phyloP scores from a whole-genome alignment of 2,329 filamentous ascomycete genomes.

The Pseudocercospora fijiensis region DNA sequence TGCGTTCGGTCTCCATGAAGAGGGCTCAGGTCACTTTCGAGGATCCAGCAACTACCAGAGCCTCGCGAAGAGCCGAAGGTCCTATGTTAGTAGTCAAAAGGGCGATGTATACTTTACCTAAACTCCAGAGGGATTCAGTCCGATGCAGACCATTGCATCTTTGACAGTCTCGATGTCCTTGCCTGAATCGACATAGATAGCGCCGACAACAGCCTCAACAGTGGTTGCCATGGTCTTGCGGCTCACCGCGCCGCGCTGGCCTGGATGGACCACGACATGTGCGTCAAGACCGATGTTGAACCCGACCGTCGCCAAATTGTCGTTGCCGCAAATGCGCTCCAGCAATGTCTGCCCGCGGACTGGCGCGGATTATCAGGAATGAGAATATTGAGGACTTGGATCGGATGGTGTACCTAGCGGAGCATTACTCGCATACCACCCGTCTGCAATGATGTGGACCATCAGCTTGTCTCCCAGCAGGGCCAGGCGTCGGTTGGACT shows the following conservation, averaged over 20 bases:
- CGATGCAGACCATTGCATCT: not conserved
- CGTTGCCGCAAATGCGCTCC: not conserved
- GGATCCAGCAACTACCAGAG: not conserved
- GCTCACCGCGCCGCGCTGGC: not conserved
- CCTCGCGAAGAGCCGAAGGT: not conserved
- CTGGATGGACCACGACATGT: not conserved
- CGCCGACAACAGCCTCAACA: conserved; percentile 2
- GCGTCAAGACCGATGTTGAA: not conserved
- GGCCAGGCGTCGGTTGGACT: conserved; percentile 24
- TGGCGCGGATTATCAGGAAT: not conserved
- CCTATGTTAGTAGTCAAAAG: not conserved
- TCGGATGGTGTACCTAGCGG: conserved; percentile 11
- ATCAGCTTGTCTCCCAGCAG: conserved; percentile 23
- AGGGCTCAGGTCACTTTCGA: not conserved
- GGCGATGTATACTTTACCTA: not conserved
- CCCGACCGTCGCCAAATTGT: not conserved
- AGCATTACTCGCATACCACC: conserved; percentile 20
- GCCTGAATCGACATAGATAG: not conserved
- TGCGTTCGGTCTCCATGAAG: not conserved
- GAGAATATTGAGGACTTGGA: not conserved
- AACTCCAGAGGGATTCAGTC: not conserved
- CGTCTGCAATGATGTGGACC: conserved; percentile 15
- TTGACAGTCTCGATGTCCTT: conserved; percentile 5
- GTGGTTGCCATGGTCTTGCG: conserved; percentile 5
- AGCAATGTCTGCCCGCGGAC: not conserved